Conservation (phyloP, 2,329 filamentous ascomycete genomes). For the Pestalotiopsis sp. region DNA sequence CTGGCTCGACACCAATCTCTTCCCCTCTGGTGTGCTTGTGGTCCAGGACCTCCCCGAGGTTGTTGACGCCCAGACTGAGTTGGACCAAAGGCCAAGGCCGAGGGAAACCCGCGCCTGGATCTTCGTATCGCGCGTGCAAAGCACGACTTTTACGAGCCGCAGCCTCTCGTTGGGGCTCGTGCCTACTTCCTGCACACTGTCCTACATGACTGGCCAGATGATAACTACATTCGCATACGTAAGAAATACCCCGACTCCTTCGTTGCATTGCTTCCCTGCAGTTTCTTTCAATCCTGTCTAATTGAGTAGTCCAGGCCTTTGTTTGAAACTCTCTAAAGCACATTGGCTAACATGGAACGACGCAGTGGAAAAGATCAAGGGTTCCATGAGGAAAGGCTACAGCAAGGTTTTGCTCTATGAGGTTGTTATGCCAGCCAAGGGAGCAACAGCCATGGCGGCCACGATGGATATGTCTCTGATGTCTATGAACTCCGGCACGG, state of each 20-base stretch:
- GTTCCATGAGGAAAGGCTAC: conserved; percentile 52
- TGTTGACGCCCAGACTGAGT: conserved; percentile 12
- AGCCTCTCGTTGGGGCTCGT: conserved; percentile 25
- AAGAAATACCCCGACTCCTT: neutral
- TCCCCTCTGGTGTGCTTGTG: conserved; percentile 32
- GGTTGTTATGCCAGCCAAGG: conserved; percentile 2
- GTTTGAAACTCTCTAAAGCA: neutral
- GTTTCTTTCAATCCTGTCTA: neutral
- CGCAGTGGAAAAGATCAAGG: conserved; percentile 38
- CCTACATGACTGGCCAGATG: conserved; percentile 41
- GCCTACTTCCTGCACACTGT: conserved; percentile 34
- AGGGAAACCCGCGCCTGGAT: conserved; percentile 6
- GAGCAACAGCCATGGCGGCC: neutral
- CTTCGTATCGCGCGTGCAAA: conserved; percentile 23
- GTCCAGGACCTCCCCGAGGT: conserved; percentile 40
- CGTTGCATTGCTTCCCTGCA: neutral
- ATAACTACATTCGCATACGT: conserved; percentile 27
- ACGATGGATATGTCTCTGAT: conserved; percentile 10
- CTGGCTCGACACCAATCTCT: conserved; percentile 30
- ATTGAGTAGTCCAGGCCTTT: neutral
- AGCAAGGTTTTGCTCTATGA: conserved; percentile 39
- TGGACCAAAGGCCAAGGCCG: neutral
- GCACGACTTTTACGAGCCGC: conserved; percentile 33
- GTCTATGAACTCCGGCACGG: conserved; percentile 1
- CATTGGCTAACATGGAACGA: neutral